Conservation (phyloP, 2,329 filamentous ascomycete genomes). For the Venturia effusa region DNA sequence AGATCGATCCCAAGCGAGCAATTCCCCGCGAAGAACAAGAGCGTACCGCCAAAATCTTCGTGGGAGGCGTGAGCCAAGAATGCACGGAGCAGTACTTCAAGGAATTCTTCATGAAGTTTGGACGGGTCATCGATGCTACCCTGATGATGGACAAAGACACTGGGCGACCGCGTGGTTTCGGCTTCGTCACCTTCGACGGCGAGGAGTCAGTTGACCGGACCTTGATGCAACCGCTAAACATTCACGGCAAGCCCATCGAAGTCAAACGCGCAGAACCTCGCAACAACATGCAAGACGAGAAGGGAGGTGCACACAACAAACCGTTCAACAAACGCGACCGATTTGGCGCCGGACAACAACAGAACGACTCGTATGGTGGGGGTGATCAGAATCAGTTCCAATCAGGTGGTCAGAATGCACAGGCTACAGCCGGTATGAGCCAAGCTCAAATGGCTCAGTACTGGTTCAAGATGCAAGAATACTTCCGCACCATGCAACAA, state of each 20-base stretch:
- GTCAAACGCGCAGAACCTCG: slow-evolving; percentile 96
- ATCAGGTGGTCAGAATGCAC: slow-evolving; percentile 18
- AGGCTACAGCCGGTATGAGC: slow-evolving; percentile 57
- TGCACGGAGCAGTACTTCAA: slow-evolving; percentile 94
- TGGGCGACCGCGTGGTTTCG: slow-evolving; percentile 89
- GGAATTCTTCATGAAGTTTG: slow-evolving; percentile 94
- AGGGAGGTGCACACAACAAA: slow-evolving; percentile 27
- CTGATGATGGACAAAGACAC: slow-evolving; percentile 99
- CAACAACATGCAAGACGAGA: slow-evolving; percentile 84
- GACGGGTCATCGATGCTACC: slow-evolving; percentile 90
- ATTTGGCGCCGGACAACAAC: slow-evolving; percentile 34
- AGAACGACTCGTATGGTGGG: slow-evolving; percentile 21
- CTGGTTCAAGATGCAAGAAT: slow-evolving; percentile 97
- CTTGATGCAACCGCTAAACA: slow-evolving; percentile 73
- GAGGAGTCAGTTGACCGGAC: slow-evolving; percentile 91
- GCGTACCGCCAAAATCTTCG: slow-evolving; percentile 97
- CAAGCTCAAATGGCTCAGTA: slow-evolving; percentile 98
- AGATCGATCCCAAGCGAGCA: slow-evolving; percentile 97
- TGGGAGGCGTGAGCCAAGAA: slow-evolving; percentile 94
- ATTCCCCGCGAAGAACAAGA: slow-evolving; percentile 97
- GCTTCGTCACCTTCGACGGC: slow-evolving; percentile 96
- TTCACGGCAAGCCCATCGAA: slow-evolving; percentile 92
- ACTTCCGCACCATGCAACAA: slow-evolving; percentile 90
- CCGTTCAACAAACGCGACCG: slow-evolving; percentile 22
- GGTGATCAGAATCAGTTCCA: slow-evolving; percentile 38